phyloP scores from a whole-genome alignment of 495 filamentous ascomycete genomes.

The Penicilliopsis zonata region DNA sequence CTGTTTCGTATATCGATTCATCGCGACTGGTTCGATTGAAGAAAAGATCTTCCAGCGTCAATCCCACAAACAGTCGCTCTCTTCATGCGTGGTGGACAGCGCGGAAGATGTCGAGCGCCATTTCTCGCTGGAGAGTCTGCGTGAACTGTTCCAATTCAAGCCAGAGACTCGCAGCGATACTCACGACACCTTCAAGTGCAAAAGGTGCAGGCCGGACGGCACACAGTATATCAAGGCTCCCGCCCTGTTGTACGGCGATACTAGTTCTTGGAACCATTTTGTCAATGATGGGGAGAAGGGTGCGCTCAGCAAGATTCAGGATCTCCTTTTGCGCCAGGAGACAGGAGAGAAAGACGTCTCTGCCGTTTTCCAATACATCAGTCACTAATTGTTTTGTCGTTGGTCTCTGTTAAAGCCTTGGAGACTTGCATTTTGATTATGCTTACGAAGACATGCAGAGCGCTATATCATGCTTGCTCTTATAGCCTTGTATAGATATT shows the following conservation, averaged over 20 bases:
- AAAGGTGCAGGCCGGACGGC: slow-evolving; percentile 80
- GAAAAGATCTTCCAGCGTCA: slow-evolving; percentile 99
- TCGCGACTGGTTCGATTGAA: slow-evolving; percentile 94
- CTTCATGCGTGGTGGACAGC: slow-evolving; percentile 93
- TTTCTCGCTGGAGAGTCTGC: slow-evolving; percentile 77
- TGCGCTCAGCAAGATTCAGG: slow-evolving; percentile 70
- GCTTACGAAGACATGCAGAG: no score
- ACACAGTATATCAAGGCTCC: slow-evolving; percentile 77
- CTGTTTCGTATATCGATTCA: slow-evolving; percentile 98
- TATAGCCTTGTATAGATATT: no score
- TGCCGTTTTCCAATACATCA: slow-evolving; percentile 97
- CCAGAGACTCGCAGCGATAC: slow-evolving; percentile 79
- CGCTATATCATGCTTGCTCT: no score
- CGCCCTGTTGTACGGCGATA: slow-evolving; percentile 94
- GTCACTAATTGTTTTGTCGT: slow-evolving; percentile 49
- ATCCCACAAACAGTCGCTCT: slow-evolving; percentile 93
- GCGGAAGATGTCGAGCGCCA: slow-evolving; percentile 96
- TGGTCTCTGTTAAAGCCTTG: slow-evolving; percentile 2
- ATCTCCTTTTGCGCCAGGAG: slow-evolving; percentile 85
- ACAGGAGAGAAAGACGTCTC: slow-evolving; percentile 66
- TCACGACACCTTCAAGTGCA: slow-evolving; percentile 98
- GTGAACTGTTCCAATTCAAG: slow-evolving; percentile 90
- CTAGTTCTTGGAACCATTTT: slow-evolving; percentile 98
- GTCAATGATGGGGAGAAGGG: slow-evolving; percentile 60
- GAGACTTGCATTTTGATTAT: slow-evolving; percentile 1